A percentile compares a stretch with the other conserved stretches of the same genome.
Evolutionary conservation across 1,139 yeast species (phyloP).

Genomic region (Sugiyamaella xylanicola): DNA sequence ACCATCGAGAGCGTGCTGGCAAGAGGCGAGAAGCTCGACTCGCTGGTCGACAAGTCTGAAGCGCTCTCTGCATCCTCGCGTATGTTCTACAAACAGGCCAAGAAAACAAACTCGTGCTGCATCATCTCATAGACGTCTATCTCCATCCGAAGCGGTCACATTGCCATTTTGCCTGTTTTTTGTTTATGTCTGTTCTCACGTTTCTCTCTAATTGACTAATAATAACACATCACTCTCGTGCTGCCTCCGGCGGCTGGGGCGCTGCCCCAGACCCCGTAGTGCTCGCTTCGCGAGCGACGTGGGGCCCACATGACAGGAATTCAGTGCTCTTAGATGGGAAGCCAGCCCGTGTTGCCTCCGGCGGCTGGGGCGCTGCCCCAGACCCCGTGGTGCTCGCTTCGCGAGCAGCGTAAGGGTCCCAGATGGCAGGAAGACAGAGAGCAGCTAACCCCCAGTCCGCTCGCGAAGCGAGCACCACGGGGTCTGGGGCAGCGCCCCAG

Average conservation of each 20-base stretch:
- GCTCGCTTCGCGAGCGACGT: neutral
- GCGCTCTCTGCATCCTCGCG: slow-evolving; percentile 86
- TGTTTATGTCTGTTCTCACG: too few relatives aligned
- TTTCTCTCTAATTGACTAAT: neutral
- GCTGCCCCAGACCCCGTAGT: neutral
- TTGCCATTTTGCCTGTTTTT: slow-evolving; percentile 1
- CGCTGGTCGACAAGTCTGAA: slow-evolving; percentile 92
- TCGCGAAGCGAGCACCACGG: slow-evolving; percentile 3
- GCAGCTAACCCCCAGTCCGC: neutral
- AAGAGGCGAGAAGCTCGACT: slow-evolving; percentile 94
- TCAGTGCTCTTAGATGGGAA: neutral
- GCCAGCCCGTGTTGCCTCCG: neutral
- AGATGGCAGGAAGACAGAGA: too few relatives aligned
- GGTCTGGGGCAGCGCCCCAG: slow-evolving; percentile 13
- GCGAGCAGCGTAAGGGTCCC: too few relatives aligned
- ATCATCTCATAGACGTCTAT: slow-evolving; percentile 56
- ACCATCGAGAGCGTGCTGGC: slow-evolving; percentile 92
- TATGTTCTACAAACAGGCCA: slow-evolving; percentile 96
- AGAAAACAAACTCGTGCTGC: slow-evolving; percentile 96
- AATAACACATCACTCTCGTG: too few relatives aligned
- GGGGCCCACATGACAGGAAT: too few relatives aligned
- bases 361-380: neutral
- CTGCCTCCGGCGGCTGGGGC: neutral
- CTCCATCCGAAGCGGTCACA: neutral
- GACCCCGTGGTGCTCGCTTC: neutral